Conservation (phyloP, 2,329 filamentous ascomycete species). For the Beauveria sp. region DNA sequence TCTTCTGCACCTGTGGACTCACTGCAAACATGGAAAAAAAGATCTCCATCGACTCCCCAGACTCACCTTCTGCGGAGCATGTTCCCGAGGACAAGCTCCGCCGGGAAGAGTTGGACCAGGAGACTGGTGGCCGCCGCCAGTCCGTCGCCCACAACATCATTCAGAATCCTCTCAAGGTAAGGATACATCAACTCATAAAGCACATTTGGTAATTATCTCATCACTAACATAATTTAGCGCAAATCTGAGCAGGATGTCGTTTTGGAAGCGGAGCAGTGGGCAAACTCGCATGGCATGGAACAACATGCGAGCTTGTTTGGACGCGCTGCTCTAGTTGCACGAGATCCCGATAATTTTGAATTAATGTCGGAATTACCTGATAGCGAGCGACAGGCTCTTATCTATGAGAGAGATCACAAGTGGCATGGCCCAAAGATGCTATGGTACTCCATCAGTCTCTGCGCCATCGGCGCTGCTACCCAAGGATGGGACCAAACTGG, state of each 20-base stretch:
- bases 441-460: conserved; percentile 40
- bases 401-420: conserved; percentile 47
- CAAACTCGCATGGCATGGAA: conserved; percentile 37
- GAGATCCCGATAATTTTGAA: conserved; percentile 21
- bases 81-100: conserved; percentile 1
- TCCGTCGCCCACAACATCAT: conserved; percentile 25
- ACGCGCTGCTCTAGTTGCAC: conserved; percentile 30
- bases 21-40: conserved; percentile 12
- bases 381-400: conserved; percentile 26
- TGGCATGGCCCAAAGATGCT: conserved; percentile 43
- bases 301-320: conserved; percentile 37
- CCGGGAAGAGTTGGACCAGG: conserved; percentile 1
- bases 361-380: conserved; percentile 21
- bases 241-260: conserved; percentile 20
- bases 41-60: neutral
- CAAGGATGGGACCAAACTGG: conserved; percentile 60
- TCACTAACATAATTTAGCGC: conserved; percentile 13
- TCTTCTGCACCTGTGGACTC: neutral
- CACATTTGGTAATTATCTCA: neutral
- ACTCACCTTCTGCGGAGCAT: conserved; percentile 12
- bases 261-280: conserved; percentile 41
- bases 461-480: conserved; percentile 48
- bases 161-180: conserved; percentile 25
- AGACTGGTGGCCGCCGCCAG: conserved; percentile 14
- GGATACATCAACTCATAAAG: neutral